phyloP scores from a whole-genome alignment of 1,284 basidiomycete species.

The Quambalaria eucalypti region DNA sequence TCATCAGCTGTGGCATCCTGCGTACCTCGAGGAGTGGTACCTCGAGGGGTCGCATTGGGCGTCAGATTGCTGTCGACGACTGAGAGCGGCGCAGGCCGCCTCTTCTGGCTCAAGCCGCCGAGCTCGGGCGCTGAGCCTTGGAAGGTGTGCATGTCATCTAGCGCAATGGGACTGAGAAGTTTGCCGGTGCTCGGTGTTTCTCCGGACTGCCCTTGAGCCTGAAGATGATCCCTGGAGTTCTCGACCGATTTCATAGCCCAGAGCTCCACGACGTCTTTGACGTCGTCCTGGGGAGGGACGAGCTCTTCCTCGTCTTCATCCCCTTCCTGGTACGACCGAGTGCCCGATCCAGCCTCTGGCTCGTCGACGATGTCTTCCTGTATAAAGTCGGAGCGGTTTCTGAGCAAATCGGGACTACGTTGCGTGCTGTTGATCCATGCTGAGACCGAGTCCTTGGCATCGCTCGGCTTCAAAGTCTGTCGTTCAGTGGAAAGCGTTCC shows the following conservation, averaged over 20 bases:
- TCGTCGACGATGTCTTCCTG: constrained; percentile 5
- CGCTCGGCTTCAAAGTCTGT: too few relatives aligned
- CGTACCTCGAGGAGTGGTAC: constrained; percentile 8
- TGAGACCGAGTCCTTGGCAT: neutral
- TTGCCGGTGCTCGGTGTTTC: neutral
- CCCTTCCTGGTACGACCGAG: too few relatives aligned
- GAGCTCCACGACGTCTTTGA: constrained; percentile 13
- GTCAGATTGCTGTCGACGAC: constrained; percentile 8
- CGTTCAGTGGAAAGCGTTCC: too few relatives aligned
- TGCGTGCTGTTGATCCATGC: constrained; percentile 9
- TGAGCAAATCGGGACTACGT: constrained; percentile 10
- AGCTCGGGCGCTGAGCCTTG: constrained; percentile 15
- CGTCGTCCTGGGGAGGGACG: constrained; percentile 11
- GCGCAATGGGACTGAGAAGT: constrained; percentile 29
- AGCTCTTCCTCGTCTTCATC: constrained; percentile 7
- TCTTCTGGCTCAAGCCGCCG: constrained; percentile 8
- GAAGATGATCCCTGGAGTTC: neutral
- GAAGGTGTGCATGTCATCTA: constrained; percentile 16
- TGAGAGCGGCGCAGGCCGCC: neutral
- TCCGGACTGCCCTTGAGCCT: neutral
- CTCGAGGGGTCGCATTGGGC: constrained; percentile 4
- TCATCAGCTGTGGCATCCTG: neutral
- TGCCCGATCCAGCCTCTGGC: constrained; percentile 5
- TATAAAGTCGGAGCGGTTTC: neutral
- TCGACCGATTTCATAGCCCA: constrained; percentile 8